phyloP scores from a whole-genome alignment of 1,284 basidiomycete genomes.

The Austroboletus novae-zelandiae region DNA sequence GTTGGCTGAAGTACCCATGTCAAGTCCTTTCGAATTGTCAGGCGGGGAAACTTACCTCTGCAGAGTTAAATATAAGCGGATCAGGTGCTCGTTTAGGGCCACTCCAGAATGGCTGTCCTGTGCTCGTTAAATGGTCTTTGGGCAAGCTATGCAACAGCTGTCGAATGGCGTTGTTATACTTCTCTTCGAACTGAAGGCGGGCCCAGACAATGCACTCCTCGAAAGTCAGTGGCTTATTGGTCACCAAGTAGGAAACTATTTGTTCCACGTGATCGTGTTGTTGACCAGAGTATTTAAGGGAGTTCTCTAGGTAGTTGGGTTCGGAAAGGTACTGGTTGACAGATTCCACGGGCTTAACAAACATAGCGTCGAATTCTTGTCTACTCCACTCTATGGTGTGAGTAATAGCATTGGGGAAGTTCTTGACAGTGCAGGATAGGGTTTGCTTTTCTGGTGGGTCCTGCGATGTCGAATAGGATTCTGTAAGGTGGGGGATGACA shows the following conservation, averaged over 20 bases:
- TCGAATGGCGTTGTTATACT: slow-evolving; percentile 92
- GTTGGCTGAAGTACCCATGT: slow-evolving; percentile 53
- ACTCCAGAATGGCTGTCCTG: slow-evolving; percentile 95
- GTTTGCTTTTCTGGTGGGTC: slow-evolving; percentile 99
- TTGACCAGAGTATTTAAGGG: slow-evolving; percentile 88
- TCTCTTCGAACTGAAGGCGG: slow-evolving; percentile 91
- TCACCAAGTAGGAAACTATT: slow-evolving; percentile 89
- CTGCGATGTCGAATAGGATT: slow-evolving; percentile 98
- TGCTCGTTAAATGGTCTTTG: slow-evolving; percentile 86
- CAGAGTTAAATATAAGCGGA: slow-evolving; percentile 82
- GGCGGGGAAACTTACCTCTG: slow-evolving; percentile 62
- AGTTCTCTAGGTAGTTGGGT: slow-evolving; percentile 92
- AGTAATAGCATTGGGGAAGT: slow-evolving; percentile 98
- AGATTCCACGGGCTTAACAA: slow-evolving; percentile 91
- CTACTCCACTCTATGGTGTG: slow-evolving; percentile 99
- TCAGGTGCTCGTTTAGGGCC: slow-evolving; percentile 99
- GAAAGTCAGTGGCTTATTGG: slow-evolving; percentile 90
- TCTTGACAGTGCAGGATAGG: slow-evolving; percentile 98
- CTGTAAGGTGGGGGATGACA: slow-evolving; percentile 92
- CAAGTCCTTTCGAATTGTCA: slow-evolving; percentile 1
- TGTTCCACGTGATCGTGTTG: slow-evolving; percentile 90
- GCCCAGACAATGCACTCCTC: slow-evolving; percentile 99
- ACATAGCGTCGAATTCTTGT: slow-evolving; percentile 89
- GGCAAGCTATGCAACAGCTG: slow-evolving; percentile 95
- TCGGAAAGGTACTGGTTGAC: slow-evolving; percentile 98